Conservation (phyloP, 2,329 filamentous ascomycete species). For the Beauveria brongniartii region DNA sequence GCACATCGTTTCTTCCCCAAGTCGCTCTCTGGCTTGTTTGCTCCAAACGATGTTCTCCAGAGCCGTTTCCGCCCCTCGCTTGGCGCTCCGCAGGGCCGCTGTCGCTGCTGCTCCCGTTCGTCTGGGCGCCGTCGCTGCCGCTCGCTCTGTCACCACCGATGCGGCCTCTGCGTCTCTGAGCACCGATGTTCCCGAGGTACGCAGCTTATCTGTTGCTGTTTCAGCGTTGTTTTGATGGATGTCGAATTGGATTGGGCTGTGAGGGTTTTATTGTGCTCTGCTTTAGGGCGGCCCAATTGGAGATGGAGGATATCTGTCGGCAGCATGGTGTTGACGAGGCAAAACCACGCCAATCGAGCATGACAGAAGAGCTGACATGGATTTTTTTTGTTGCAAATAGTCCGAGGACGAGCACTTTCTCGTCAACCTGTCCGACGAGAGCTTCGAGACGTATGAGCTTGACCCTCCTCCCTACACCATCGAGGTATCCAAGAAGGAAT, state of each 20-base stretch:
- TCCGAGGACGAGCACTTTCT: conserved; percentile 91
- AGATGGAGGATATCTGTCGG: neutral
- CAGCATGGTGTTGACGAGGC: neutral
- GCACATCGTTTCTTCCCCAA: conserved; percentile 4
- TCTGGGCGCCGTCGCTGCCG: conserved; percentile 30
- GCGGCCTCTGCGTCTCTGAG: conserved; percentile 87
- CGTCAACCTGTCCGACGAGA: conserved; percentile 91
- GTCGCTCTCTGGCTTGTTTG: conserved; percentile 1
- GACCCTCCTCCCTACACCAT: conserved; percentile 92
- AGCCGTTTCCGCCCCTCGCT: conserved; percentile 54
- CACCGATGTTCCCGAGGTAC: conserved; percentile 53
- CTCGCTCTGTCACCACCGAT: conserved; percentile 85
- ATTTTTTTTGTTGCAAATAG: conserved; percentile 34
- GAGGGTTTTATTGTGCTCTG: neutral
- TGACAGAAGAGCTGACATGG: neutral
- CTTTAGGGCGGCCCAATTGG: neutral
- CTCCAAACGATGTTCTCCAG: conserved; percentile 58
- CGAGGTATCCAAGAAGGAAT: conserved; percentile 90
- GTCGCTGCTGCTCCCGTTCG: conserved; percentile 33
- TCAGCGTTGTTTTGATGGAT: neutral
- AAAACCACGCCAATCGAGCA: neutral
- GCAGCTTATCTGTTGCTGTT: conserved; percentile 13
- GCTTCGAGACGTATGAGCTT: conserved; percentile 98
- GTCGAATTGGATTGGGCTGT: neutral
- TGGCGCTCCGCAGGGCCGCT: conserved; percentile 47